Evolutionary conservation across 352 stramenopile species (phyloP).

Genomic region (Phytopythium cucurbitacearum): DNA sequence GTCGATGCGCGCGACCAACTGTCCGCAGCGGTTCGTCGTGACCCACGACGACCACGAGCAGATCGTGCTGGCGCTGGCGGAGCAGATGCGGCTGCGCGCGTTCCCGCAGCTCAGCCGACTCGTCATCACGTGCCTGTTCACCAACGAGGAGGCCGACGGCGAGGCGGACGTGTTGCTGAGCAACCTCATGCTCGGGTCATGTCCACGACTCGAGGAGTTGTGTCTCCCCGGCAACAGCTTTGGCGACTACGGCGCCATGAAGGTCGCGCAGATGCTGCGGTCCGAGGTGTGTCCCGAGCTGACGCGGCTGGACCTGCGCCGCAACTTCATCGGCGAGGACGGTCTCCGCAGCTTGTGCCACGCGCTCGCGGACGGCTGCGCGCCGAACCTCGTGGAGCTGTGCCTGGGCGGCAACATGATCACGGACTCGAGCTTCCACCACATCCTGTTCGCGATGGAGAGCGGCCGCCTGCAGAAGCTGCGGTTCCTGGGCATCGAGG

Average conservation of each 20-base stretch:
- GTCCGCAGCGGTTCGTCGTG: slow-evolving; percentile 81
- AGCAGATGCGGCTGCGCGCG: slow-evolving; percentile 55
- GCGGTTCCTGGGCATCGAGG: slow-evolving; percentile 79
- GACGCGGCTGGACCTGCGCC: slow-evolving; percentile 69
- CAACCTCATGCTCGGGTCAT: slow-evolving; percentile 74
- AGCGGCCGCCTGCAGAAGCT: slow-evolving; percentile 53
- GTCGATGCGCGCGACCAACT: slow-evolving; percentile 82
- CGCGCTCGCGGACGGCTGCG: slow-evolving; percentile 65
- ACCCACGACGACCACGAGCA: slow-evolving; percentile 86
- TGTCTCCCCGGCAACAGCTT: slow-evolving; percentile 84
- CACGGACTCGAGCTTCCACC: slow-evolving; percentile 80
- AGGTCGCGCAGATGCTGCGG: slow-evolving; percentile 79
- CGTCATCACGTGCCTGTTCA: slow-evolving; percentile 79
- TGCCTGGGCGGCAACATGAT: slow-evolving; percentile 82
- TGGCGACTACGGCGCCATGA: slow-evolving; percentile 76
- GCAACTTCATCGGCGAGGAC: slow-evolving; percentile 85
- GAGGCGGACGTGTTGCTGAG: slow-evolving; percentile 80
- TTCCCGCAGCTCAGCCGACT: slow-evolving; percentile 56
- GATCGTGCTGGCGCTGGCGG: slow-evolving; percentile 69
- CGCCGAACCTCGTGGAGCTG: slow-evolving; percentile 60
- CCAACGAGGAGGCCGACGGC: slow-evolving; percentile 81
- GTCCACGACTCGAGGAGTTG: slow-evolving; percentile 70
- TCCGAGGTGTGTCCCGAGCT: slow-evolving; percentile 76
- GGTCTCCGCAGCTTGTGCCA: slow-evolving; percentile 68
- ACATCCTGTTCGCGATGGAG: slow-evolving; percentile 81